Conservation (phyloP, 2,329 filamentous ascomycete genomes). For the Aspergillus sp. region DNA sequence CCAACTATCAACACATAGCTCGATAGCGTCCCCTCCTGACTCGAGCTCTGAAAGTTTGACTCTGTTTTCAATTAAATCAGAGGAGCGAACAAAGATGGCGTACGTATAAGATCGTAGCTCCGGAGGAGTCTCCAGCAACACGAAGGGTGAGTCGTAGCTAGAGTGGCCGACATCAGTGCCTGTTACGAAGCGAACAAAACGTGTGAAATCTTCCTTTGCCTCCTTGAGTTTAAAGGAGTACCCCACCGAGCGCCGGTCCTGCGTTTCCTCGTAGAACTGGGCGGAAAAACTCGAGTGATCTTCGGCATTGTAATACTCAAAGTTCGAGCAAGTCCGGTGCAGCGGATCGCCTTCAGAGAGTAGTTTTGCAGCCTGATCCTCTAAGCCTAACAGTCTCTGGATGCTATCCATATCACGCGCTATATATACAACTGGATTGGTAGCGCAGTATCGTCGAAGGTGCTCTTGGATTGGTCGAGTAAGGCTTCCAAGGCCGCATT, state of each 20-base stretch:
- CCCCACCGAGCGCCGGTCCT: slow-evolving; percentile 46
- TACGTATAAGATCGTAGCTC: slow-evolving; percentile 54
- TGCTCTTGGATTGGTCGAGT: slow-evolving; percentile 44
- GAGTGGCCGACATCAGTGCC: slow-evolving; percentile 53
- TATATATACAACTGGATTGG: slow-evolving; percentile 43
- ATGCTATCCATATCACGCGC: slow-evolving; percentile 43
- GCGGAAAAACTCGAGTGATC: slow-evolving; percentile 36
- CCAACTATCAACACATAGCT: slow-evolving; percentile 61
- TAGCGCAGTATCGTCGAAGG: slow-evolving; percentile 36
- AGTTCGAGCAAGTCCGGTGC: slow-evolving; percentile 49
- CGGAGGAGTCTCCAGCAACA: slow-evolving; percentile 58
- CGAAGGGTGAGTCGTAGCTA: slow-evolving; percentile 61
- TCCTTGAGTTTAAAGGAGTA: slow-evolving; percentile 52
- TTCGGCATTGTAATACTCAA: slow-evolving; percentile 50
- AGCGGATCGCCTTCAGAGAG: slow-evolving; percentile 46
- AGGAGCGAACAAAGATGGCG: slow-evolving; percentile 39
- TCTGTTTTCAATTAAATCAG: slow-evolving; percentile 31
- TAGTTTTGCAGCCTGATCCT: slow-evolving; percentile 43
- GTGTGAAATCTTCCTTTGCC: slow-evolving; percentile 60
- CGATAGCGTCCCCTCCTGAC: slow-evolving; percentile 60
- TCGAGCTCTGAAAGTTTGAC: slow-evolving; percentile 55
- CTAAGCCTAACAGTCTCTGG: slow-evolving; percentile 43
- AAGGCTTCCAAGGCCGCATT: slow-evolving; percentile 44
- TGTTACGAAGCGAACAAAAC: slow-evolving; percentile 59
- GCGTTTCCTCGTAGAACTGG: slow-evolving; percentile 32